Evolutionary conservation across 768 basidiomycete species (phyloP).

Genomic region (Lentinula sp.): DNA sequence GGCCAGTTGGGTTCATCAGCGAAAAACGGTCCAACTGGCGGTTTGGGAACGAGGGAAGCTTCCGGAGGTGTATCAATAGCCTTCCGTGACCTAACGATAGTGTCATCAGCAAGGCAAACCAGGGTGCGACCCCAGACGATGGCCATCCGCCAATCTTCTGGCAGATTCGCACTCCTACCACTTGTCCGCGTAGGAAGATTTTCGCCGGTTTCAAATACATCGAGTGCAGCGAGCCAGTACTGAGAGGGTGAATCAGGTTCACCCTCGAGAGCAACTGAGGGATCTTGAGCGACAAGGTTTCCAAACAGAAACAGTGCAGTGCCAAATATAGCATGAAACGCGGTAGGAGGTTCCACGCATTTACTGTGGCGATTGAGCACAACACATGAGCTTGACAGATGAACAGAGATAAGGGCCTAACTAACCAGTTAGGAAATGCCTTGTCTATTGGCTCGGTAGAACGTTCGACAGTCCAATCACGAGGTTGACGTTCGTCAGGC

Average conservation of each 20-base stretch:
- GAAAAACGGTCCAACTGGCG: slow-evolving; percentile 13
- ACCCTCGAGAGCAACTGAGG: slow-evolving; percentile 42
- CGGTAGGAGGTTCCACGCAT: slow-evolving; percentile 49
- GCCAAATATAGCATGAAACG: slow-evolving; percentile 63
- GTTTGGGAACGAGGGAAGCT: neutral
- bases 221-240: slow-evolving; percentile 66
- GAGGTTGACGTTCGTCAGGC: slow-evolving; percentile 11
- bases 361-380: slow-evolving; percentile 19
- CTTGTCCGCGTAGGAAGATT: slow-evolving; percentile 43
- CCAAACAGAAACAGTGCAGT: slow-evolving; percentile 61
- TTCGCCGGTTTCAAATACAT: slow-evolving; percentile 67
- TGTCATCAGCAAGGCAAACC: slow-evolving; percentile 53
- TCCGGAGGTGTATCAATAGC: slow-evolving; percentile 7
- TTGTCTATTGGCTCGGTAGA: slow-evolving; percentile 10
- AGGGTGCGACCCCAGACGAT: slow-evolving; percentile 63
- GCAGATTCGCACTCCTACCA: slow-evolving; percentile 21
- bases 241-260: slow-evolving; percentile 46
- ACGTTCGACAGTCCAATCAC: slow-evolving; percentile 15
- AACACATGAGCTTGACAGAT: neutral
- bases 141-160: slow-evolving; percentile 66
- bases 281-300: slow-evolving; percentile 48
- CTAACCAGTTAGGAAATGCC: slow-evolving; percentile 12
- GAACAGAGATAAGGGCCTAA: neutral
- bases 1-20: slow-evolving; percentile 44
- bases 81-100: slow-evolving; percentile 25